phyloP scores from a whole-genome alignment of 2,329 filamentous ascomycete species.

The Sporothrix euskadiensis region DNA sequence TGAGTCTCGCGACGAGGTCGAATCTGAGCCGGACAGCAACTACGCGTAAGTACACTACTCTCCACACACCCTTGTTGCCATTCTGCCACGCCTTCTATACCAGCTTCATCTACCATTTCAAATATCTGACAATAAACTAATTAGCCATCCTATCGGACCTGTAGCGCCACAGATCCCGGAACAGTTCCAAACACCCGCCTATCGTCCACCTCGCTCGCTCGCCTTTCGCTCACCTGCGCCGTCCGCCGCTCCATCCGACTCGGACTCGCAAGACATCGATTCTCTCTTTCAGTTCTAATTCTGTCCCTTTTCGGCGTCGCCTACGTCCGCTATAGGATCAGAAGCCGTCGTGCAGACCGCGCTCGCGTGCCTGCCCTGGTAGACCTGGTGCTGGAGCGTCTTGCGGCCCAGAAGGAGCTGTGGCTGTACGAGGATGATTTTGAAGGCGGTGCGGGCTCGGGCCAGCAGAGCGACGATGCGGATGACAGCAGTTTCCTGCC shows the following conservation, averaged over 20 bases:
- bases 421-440: constrained; percentile 54
- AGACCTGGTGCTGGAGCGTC: constrained; percentile 76
- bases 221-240: constrained; percentile 82
- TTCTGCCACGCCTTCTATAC: constrained; percentile 15
- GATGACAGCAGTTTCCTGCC: constrained; percentile 57
- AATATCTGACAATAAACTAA: constrained; percentile 65
- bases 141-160: constrained; percentile 72
- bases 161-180: constrained; percentile 69
- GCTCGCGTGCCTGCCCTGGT: constrained; percentile 81
- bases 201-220: constrained; percentile 85
- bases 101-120: constrained; percentile 26
- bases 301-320: constrained; percentile 51
- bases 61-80: background rate
- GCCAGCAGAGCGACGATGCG: constrained; percentile 34
- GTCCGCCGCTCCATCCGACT: constrained; percentile 75
- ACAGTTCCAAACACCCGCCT: constrained; percentile 64
- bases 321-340: constrained; percentile 66
- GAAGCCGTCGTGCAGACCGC: constrained; percentile 63
- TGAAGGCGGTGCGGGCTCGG: background rate
- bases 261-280: constrained; percentile 82
- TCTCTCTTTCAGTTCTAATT: constrained; percentile 72
- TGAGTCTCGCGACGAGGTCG: constrained; percentile 60
- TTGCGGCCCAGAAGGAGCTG: constrained; percentile 80
- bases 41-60: constrained; percentile 52
- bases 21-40: constrained; percentile 47